phyloP scores from a whole-genome alignment of 305 asterid genomes.

The Solanum hybrid region DNA sequence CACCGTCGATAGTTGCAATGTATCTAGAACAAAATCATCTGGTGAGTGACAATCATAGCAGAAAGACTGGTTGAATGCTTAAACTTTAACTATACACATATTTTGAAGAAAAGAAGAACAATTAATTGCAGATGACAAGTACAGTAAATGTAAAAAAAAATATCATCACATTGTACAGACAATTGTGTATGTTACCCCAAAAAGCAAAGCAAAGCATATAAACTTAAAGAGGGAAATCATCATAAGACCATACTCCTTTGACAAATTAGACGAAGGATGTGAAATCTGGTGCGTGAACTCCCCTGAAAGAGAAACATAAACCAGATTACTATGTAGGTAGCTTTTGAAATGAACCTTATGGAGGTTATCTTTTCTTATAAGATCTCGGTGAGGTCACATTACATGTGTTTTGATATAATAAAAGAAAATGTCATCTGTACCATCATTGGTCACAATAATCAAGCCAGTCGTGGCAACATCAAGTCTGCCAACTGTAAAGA shows the following conservation, averaged over 20 bases:
- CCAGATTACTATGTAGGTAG: neutral
- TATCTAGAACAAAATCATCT: constrained; percentile 40
- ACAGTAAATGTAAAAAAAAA: neutral
- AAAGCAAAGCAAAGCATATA: neutral
- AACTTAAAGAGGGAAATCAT: constrained; percentile 5
- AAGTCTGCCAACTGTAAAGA: constrained; percentile 96
- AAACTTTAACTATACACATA: neutral
- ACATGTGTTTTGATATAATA: neutral
- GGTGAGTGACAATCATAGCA: neutral
- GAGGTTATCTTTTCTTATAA: neutral
- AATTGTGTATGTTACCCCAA: neutral
- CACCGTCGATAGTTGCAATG: constrained; percentile 73
- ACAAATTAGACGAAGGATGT: constrained; percentile 85
- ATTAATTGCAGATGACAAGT: neutral
- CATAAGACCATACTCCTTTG: constrained; percentile 72
- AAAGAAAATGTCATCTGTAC: constrained; percentile 25
- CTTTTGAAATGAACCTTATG: neutral
- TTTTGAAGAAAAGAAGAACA: neutral
- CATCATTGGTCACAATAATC: constrained; percentile 92
- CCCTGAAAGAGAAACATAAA: constrained; percentile 17
- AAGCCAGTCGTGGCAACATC: constrained; percentile 93
- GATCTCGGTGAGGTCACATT: neutral
- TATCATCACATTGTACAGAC: neutral
- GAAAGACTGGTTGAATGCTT: neutral
- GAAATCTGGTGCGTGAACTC: constrained; percentile 85